These are phyloP conservation scores for Aspergillus fumigatiaffinis DNA, from an alignment of 2,329 filamentous ascomycete genomes.

Conservation along the genomic window DNA sequence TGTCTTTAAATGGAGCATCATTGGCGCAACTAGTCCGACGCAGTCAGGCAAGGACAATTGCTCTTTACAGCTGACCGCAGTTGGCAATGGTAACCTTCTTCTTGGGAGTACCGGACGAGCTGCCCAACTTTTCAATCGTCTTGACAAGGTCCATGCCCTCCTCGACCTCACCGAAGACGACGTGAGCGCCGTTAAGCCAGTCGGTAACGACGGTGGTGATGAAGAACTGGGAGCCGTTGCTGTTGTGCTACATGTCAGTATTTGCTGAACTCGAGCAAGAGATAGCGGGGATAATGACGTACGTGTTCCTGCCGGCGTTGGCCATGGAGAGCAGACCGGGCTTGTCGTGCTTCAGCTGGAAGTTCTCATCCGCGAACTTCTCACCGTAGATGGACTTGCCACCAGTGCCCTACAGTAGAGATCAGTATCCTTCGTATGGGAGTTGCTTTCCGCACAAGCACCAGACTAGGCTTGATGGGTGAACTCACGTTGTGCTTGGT, in stretches of 20 bases:
- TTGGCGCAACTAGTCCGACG: neutral
- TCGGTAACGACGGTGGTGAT: slow-evolving; percentile 64
- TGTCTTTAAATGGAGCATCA: neutral
- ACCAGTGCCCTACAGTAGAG: slow-evolving; percentile 66
- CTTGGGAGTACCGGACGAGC: slow-evolving; percentile 49
- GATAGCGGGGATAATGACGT: slow-evolving; percentile 27
- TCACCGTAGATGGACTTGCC: slow-evolving; percentile 94
- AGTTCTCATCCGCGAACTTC: slow-evolving; percentile 94
- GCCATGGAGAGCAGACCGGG: slow-evolving; percentile 89
- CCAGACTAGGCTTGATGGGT: neutral
- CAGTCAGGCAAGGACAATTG: neutral
- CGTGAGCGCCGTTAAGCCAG: slow-evolving; percentile 66
- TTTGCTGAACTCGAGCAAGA: neutral
- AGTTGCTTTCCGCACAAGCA: slow-evolving; percentile 7
- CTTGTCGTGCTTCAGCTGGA: slow-evolving; percentile 66
- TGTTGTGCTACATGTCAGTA: slow-evolving; percentile 7
- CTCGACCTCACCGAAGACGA: slow-evolving; percentile 63
- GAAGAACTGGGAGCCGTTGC: slow-evolving; percentile 72
- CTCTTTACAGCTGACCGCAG: slow-evolving; percentile 43
- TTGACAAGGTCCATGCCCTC: slow-evolving; percentile 54
- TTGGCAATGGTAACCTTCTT: slow-evolving; percentile 52
- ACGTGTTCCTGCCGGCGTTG: slow-evolving; percentile 92
- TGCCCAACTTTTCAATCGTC: slow-evolving; percentile 58
- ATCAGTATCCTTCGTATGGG: neutral
- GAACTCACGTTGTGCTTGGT: slow-evolving; percentile 79